These are phyloP conservation scores for Hemisphaericaspora subhashii DNA, from an alignment of 1,139 yeast genomes.

Conservation along the genomic window DNA sequence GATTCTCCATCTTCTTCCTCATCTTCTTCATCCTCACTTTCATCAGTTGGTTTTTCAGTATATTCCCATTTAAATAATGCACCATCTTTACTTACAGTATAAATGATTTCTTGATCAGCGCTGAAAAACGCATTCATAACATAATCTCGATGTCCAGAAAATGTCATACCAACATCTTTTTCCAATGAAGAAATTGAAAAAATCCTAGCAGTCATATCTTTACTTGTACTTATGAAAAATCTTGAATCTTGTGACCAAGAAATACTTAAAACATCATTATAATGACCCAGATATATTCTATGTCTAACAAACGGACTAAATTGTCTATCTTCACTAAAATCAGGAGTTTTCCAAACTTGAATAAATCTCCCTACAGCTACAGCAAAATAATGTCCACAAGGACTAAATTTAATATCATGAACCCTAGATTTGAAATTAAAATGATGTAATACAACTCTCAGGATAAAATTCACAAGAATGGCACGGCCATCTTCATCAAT, in stretches of 20 bases:
- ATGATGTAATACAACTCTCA: conserved; percentile 90
- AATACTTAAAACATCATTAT: conserved; percentile 72
- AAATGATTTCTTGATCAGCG: conserved; percentile 80
- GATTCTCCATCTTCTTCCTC: conserved; percentile 25
- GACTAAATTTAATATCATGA: conserved; percentile 75
- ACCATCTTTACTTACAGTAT: conserved; percentile 92
- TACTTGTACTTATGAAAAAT: conserved; percentile 81
- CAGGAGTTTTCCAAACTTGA: conserved; percentile 95
- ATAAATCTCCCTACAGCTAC: conserved; percentile 78
- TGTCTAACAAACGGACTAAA: conserved; percentile 95
- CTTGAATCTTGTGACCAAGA: conserved; percentile 92
- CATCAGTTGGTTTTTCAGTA: conserved; percentile 47
- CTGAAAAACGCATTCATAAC: conserved; percentile 87
- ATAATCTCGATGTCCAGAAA: conserved; percentile 91
- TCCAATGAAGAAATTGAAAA: conserved; percentile 77
- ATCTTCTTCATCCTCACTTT: conserved; percentile 35
- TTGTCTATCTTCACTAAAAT: conserved; percentile 69
- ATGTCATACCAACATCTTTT: conserved; percentile 76
- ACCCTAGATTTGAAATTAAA: conserved; percentile 88
- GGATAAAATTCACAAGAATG: conserved; percentile 77
- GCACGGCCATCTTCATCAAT: conserved; percentile 95
- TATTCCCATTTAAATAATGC: conserved; percentile 93
- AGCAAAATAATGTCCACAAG: conserved; percentile 87
- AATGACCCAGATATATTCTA: conserved; percentile 91
- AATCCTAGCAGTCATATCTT: conserved; percentile 87